These are phyloP conservation scores for Corymbia calophylla DNA, from an alignment of 441 rosid genomes.

Conservation along the genomic window DNA sequence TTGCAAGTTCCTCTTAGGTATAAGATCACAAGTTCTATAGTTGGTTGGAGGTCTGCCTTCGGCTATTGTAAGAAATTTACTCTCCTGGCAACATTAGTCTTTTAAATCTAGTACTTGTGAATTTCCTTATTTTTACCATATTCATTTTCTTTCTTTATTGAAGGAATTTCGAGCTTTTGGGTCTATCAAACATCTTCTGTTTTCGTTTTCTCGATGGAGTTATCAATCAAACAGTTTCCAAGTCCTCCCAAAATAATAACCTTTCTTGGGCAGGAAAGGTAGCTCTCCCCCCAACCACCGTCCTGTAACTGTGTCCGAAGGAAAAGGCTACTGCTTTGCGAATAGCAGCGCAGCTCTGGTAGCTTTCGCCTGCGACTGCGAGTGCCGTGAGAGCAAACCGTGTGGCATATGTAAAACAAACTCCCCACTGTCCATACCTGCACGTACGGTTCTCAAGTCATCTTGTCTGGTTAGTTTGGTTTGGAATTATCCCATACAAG, in stretches of 20 bases:
- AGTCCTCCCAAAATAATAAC: neutral
- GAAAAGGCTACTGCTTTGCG: neutral
- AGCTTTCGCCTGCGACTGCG: neutral
- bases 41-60: neutral
- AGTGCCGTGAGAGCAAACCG: neutral
- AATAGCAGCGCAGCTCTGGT: neutral
- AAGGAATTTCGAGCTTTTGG: neutral
- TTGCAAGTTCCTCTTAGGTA: fast-evolving
- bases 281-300: neutral
- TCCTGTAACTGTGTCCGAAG: neutral
- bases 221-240: neutral
- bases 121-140: neutral
- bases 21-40: neutral
- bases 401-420: neutral
- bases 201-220: neutral
- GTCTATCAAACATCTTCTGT: neutral
- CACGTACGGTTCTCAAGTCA: neutral
- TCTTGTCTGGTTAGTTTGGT: neutral
- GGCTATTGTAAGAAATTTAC: neutral
- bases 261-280: neutral
- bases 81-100: fast-evolving
- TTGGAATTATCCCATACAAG: neutral
- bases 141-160: neutral
- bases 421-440: neutral
- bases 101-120: neutral